Percentiles rank a stretch among this genome's conserved stretches.
phyloP scores from a whole-genome alignment of 1,139 yeast species.

The Kodamaea fungicola region DNA sequence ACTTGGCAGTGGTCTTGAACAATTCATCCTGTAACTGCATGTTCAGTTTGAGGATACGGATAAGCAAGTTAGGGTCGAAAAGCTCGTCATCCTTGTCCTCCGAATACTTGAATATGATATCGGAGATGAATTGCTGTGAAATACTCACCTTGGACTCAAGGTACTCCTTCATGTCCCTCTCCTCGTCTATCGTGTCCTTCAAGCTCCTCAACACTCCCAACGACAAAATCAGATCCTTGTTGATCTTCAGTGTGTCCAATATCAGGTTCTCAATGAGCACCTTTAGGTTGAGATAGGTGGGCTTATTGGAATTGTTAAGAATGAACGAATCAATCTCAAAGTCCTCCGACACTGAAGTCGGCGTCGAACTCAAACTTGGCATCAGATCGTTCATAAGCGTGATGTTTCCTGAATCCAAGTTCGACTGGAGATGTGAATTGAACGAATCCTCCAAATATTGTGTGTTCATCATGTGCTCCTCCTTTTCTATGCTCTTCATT shows the following conservation, averaged over 20 bases:
- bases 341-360: conserved; percentile 12
- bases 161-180: conserved; percentile 30
- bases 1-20: conserved; percentile 24
- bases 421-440: conserved; percentile 34
- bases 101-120: conserved; percentile 21
- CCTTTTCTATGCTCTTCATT: conserved; percentile 11
- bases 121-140: conserved; percentile 34
- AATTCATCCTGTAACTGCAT: conserved; percentile 33
- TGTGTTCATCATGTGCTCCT: conserved; percentile 12
- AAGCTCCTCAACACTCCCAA: conserved; percentile 27
- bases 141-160: conserved; percentile 30
- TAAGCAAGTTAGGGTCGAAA: conserved; percentile 21
- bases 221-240: conserved; percentile 34
- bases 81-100: conserved; percentile 13
- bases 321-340: conserved; percentile 18
- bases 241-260: conserved; percentile 38
- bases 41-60: conserved; percentile 34
- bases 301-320: conserved; percentile 15
- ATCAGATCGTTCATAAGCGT: conserved; percentile 10
- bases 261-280: conserved; percentile 44
- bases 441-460: conserved; percentile 32
- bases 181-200: conserved; percentile 29
- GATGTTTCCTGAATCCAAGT: conserved; percentile 30
- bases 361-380: conserved; percentile 16
- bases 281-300: conserved; percentile 38